Base-by-base conservation (phyloP, 257 asterid species). In the Solanum pennellii region DNA sequence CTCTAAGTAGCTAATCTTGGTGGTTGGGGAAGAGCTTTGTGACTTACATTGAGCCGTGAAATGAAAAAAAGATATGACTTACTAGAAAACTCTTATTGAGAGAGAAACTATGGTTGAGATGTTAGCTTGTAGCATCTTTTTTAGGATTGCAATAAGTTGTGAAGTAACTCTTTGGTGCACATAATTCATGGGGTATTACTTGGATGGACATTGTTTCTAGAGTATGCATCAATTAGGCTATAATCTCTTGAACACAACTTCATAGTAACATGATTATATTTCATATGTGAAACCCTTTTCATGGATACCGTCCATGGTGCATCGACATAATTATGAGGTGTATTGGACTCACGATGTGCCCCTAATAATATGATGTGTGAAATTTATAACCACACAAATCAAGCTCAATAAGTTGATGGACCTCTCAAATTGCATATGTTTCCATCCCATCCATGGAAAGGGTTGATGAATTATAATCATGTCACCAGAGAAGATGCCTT, bases 321-420 rank as follows among this genome's bases (percentile, higher is more conserved):
- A 44, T 44, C 49, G 92, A 92, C 92, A 89, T 35, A 44, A 44
- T 44, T 44, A 44, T 88, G 94, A 77, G 91, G 92, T 87, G 86
- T 93, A 84, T 86, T 68, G 18, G 86, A 20, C 76, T 62, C 77
- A 31, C 72, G 91, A 18, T 60, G 91, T 83, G 47, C 84, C 87
- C 87, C 83, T 88, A 86, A 94, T 87, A 69, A 83, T 90, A 66
- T 82, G 90, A 84, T 90, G 92, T 82, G 94, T 93, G 88, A 96
- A 95, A 85, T 95, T 94, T 13, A 95, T 89, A 90, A 96, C 95
- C 42, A 96, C 95, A 47, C 59, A 13, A 44, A 44, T 44, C 49
- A 44, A 44, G 14, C 49, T 44, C 49, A 11, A 44, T 44, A 44
- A 44, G 14, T 44, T 13, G 49, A 44, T 44, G 14, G 14, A 44